Percentiles rank a stretch among this genome's conserved stretches.
Evolutionary conservation across 108 stramenopile species (phyloP).

Genomic region (Cyclostephanos invisitatus): DNA sequence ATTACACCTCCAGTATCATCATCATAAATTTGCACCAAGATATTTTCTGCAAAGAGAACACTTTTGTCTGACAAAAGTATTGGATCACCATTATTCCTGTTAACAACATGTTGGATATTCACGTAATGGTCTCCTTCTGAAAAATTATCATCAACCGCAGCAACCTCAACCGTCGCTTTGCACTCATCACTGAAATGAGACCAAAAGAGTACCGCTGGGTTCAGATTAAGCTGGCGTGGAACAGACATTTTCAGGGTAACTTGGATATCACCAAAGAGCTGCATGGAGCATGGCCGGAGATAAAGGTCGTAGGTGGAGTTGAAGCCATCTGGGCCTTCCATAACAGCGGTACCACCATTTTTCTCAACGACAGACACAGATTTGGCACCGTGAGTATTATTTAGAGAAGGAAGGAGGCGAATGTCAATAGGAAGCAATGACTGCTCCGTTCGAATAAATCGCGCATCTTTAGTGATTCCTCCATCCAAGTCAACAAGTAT

Average conservation of each 20-base stretch:
- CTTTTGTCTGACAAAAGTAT: conserved; percentile 26
- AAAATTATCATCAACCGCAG: conserved; percentile 7
- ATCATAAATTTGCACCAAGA: conserved; percentile 43
- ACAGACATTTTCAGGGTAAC: conserved; percentile 20
- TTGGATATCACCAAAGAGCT: conserved; percentile 11
- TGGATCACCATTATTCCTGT: background rate
- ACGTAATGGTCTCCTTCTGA: conserved; percentile 42
- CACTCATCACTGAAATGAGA: conserved; percentile 12
- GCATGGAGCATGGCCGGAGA: conserved; percentile 34
- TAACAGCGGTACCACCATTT: conserved; percentile 21
- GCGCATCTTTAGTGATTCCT: conserved; percentile 24
- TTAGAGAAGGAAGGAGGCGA: conserved; percentile 17
- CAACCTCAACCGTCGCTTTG: conserved; percentile 27
- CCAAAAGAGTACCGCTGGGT: background rate
- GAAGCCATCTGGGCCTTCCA: conserved; percentile 43
- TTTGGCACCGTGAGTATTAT: conserved; percentile 25
- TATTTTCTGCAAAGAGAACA: conserved; percentile 21
- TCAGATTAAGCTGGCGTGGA: conserved; percentile 8
- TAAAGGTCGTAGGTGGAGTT: conserved; percentile 36
- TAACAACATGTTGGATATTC: conserved; percentile 23
- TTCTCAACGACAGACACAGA: conserved; percentile 35
- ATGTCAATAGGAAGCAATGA: conserved; percentile 26
- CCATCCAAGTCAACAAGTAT: conserved; percentile 21
- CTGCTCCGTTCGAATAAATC: conserved; percentile 23
- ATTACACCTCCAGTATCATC: conserved; percentile 39